A percentile compares a stretch with the other conserved stretches of the same genome.
Evolutionary conservation across 192 early-diverging fungal species (phyloP).

Genomic region (Coemansia sp.): DNA sequence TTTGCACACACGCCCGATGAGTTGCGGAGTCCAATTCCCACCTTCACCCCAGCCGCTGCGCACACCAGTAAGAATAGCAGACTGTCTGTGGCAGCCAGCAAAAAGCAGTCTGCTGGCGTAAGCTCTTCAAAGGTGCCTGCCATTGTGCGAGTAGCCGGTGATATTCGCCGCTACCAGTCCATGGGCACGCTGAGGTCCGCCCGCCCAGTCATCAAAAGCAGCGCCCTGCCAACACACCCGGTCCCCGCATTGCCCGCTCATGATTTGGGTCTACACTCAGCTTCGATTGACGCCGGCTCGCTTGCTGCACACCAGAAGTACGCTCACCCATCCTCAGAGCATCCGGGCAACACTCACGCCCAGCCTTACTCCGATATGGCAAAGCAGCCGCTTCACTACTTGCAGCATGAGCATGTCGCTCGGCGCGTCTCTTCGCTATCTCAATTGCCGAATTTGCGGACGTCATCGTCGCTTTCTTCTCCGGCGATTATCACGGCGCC

Average conservation of each 20-base stretch:
- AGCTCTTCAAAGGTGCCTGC: neutral
- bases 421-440: slow-evolving; percentile 50
- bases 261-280: neutral
- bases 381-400: slow-evolving; percentile 29
- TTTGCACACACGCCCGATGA: slow-evolving; percentile 78
- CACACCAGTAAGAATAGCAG: slow-evolving; percentile 21
- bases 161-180: slow-evolving; percentile 52
- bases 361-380: neutral
- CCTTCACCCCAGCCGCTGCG: neutral
- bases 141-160: slow-evolving; percentile 16
- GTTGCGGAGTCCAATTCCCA: slow-evolving; percentile 29
- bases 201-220: neutral
- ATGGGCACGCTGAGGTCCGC: slow-evolving; percentile 39
- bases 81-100: neutral
- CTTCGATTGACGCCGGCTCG: neutral
- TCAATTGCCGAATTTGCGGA: slow-evolving; percentile 37
- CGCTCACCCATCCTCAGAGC: neutral
- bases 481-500: neutral
- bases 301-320: neutral
- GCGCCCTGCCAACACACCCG: neutral
- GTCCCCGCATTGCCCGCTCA: neutral
- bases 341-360: neutral
- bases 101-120: neutral
- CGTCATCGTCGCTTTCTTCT: slow-evolving; percentile 5
- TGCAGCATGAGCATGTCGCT: slow-evolving; percentile 39